These are phyloP conservation scores for Manihot esculenta DNA, from an alignment of 441 rosid genomes.

Conservation along the genomic window DNA sequence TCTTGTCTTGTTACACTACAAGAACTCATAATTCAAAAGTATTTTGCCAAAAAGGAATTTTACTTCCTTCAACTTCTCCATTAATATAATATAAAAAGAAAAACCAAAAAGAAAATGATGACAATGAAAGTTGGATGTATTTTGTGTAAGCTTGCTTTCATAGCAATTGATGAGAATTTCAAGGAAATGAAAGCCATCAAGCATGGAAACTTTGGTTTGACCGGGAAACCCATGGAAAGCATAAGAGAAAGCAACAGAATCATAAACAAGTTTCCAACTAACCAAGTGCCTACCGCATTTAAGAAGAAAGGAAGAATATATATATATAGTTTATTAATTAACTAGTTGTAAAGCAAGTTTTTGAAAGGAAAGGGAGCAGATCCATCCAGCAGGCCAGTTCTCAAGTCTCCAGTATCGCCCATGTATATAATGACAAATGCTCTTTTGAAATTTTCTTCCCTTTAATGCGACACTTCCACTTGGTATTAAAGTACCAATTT, in stretches of 20 bases:
- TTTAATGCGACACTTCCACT: conserved; percentile 31
- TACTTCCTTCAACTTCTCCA: background rate
- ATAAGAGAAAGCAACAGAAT: background rate
- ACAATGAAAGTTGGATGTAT: too few species aligned
- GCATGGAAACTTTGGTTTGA: too few species aligned
- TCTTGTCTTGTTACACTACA: too few species aligned
- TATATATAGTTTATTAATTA: background rate
- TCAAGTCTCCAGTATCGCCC: background rate
- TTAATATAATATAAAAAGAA: too few species aligned
- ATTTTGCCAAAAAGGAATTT: background rate
- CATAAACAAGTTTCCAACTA: conserved; percentile 2
- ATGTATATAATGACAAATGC: background rate
- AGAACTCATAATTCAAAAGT: too few species aligned
- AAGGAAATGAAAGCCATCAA: too few species aligned
- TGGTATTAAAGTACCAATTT: conserved; percentile 26
- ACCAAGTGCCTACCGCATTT: conserved; percentile 19
- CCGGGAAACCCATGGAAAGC: background rate
- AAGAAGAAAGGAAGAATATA: background rate
- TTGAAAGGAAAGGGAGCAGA: background rate
- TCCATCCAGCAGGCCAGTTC: background rate
- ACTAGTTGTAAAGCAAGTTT: conserved; percentile 30
- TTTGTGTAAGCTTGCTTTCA: too few species aligned
- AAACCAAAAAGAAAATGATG: too few species aligned
- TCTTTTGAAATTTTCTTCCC: conserved; percentile 23
- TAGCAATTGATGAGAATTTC: too few species aligned